Conservation (phyloP, 2,329 filamentous ascomycete genomes). For the Penicillium hordei region DNA sequence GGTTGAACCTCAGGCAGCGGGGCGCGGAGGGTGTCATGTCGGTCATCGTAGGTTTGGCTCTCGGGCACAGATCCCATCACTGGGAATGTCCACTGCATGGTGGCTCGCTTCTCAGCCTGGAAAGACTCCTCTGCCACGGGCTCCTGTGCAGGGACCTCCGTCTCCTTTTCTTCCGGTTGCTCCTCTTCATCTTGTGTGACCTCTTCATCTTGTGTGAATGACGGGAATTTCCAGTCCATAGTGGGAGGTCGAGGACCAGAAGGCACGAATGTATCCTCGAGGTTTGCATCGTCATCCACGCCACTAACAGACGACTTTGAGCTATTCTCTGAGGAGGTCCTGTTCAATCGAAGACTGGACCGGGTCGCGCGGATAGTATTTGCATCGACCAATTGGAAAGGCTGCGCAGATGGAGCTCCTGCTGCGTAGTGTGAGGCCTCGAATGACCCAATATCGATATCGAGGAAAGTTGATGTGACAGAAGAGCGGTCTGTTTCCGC, state of each 20-base stretch:
- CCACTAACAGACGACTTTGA: slow-evolving; percentile 35
- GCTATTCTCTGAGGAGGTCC: slow-evolving; percentile 39
- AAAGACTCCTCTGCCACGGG: slow-evolving; percentile 24
- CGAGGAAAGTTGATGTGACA: slow-evolving; percentile 50
- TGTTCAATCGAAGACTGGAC: slow-evolving; percentile 48
- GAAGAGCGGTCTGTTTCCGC: slow-evolving; percentile 49
- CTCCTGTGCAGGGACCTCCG: slow-evolving; percentile 3
- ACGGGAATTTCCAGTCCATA: slow-evolving; percentile 50
- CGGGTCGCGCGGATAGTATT: slow-evolving; percentile 59
- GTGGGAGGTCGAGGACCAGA: slow-evolving; percentile 46
- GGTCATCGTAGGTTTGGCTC: slow-evolving; percentile 19
- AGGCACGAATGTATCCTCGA: slow-evolving; percentile 34
- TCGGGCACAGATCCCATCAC: slow-evolving; percentile 33
- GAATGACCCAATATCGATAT: slow-evolving; percentile 59
- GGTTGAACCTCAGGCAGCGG: slow-evolving; percentile 21
- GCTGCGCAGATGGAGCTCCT: slow-evolving; percentile 51
- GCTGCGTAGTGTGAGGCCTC: slow-evolving; percentile 54
- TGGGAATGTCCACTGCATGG: slow-evolving; percentile 58
- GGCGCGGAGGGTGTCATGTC: slow-evolving; percentile 37
- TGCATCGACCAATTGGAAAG: slow-evolving; percentile 52
- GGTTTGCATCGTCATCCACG: slow-evolving; percentile 22
- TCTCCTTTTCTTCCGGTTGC: not conserved
- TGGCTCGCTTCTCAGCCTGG: slow-evolving; percentile 39
- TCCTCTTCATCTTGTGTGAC: slow-evolving; percentile 26
- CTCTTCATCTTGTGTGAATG: slow-evolving; percentile 30